These are phyloP conservation scores for Pontederia paniculata DNA, from an alignment of 176 grass and related monocot genomes.

Conservation along the genomic window DNA sequence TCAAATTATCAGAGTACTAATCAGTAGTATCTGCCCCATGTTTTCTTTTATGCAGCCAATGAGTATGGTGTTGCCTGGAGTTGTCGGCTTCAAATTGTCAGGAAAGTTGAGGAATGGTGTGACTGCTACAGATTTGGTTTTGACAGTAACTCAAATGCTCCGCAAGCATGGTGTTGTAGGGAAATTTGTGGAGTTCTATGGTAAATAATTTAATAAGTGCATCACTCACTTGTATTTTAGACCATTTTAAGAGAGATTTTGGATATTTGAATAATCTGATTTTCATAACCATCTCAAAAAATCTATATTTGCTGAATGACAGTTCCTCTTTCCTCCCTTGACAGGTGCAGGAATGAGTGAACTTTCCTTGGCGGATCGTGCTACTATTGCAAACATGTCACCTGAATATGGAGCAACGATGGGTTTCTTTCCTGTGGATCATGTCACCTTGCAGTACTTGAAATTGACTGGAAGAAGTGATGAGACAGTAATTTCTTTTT, in stretches of 20 bases:
- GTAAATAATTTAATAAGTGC: slow-evolving; percentile 19
- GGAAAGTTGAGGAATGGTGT: slow-evolving; percentile 88
- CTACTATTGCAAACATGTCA: slow-evolving; percentile 98
- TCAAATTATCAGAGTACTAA: background rate
- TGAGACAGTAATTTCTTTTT: slow-evolving; percentile 53
- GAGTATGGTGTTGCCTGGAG: slow-evolving; percentile 96
- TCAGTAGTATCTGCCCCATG: background rate
- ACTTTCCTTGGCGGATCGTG: slow-evolving; percentile 82
- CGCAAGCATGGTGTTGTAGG: slow-evolving; percentile 97
- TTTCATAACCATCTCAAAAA: background rate
- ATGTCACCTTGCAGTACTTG: slow-evolving; percentile 73
- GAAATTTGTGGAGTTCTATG: slow-evolving; percentile 94
- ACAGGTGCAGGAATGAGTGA: slow-evolving; percentile 79
- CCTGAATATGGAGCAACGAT: slow-evolving; percentile 98
- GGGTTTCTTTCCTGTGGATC: slow-evolving; percentile 97
- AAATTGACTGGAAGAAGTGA: slow-evolving; percentile 90
- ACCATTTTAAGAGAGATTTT: background rate
- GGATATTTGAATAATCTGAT: background rate
- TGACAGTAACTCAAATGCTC: slow-evolving; percentile 93
- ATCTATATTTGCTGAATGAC: background rate
- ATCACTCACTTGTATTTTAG: background rate
- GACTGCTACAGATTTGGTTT: slow-evolving; percentile 91
- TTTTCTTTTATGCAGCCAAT: slow-evolving; percentile 50
- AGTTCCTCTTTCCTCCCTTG: background rate
- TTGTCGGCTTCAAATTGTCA: slow-evolving; percentile 86